phyloP scores from a whole-genome alignment of 202 grass and related monocot species.

The Elaeis oleifera region DNA sequence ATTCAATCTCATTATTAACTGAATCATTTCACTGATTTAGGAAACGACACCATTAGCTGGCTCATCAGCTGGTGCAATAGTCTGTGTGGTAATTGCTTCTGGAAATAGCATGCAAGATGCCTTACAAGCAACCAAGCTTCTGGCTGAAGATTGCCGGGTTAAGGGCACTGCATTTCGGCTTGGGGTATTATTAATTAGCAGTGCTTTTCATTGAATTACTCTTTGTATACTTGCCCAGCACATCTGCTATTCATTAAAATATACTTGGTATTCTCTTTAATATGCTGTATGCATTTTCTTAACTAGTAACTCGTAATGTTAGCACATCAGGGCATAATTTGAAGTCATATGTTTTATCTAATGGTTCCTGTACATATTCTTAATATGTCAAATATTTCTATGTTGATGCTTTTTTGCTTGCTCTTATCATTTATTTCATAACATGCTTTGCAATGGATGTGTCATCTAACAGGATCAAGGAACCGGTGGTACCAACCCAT shows the following conservation, averaged over 20 bases:
- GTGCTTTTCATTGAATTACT: no score
- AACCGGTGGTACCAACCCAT: no score
- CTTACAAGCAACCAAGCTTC: slow-evolving; percentile 57
- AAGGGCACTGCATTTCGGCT: slow-evolving; percentile 93
- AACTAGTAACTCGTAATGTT: not conserved
- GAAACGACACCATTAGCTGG: slow-evolving; percentile 85
- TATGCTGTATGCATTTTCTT: no score
- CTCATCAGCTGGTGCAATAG: slow-evolving; percentile 92
- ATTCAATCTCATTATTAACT: not conserved
- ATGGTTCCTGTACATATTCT: not conserved
- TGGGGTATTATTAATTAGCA: slow-evolving; percentile 37
- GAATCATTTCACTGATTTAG: slow-evolving; percentile 29
- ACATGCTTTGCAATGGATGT: not conserved
- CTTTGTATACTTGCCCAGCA: no score
- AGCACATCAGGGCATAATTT: not conserved
- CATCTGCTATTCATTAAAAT: no score
- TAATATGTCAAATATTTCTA: not conserved
- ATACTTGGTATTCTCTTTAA: no score
- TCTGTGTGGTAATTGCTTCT: slow-evolving; percentile 85
- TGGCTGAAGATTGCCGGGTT: slow-evolving; percentile 69
- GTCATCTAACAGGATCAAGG: no score
- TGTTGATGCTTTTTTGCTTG: not conserved
- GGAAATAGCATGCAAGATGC: slow-evolving; percentile 82
- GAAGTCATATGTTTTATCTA: not conserved
- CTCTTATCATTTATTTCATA: not conserved